Conservation (phyloP, 805 yeast species). For the Metschnikowia chrysomelidarum region DNA sequence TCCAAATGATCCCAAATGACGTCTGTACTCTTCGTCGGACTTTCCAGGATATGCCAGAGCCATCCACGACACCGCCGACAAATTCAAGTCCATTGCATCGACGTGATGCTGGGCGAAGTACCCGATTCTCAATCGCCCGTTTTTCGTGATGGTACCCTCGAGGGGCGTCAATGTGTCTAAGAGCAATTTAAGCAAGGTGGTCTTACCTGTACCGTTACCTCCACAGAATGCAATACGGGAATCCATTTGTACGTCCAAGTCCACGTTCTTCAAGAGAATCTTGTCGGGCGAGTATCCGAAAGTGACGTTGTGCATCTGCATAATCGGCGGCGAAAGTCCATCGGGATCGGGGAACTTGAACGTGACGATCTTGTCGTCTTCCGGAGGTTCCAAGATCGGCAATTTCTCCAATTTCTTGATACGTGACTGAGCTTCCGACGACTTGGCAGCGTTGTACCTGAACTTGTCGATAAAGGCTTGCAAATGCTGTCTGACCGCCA, state of each 20-base stretch:
- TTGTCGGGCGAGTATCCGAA: constrained; percentile 77
- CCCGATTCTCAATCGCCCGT: constrained; percentile 87
- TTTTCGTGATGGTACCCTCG: constrained; percentile 74
- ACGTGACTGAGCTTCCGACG: constrained; percentile 97
- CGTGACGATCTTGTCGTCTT: constrained; percentile 78
- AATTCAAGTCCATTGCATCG: constrained; percentile 87
- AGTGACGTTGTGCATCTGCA: constrained; percentile 81
- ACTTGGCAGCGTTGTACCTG: constrained; percentile 96
- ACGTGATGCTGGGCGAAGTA: constrained; percentile 99
- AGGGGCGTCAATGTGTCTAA: constrained; percentile 76
- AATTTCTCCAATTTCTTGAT: constrained; percentile 94
- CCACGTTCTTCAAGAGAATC: constrained; percentile 71
- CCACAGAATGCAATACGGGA: constrained; percentile 96
- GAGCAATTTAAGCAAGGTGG: constrained; percentile 83
- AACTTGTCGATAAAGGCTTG: constrained; percentile 95
- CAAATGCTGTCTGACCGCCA: constrained; percentile 91
- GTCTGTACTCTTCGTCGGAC: constrained; percentile 93
- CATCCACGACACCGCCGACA: constrained; percentile 94
- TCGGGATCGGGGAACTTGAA: constrained; percentile 97
- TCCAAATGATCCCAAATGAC: constrained; percentile 96
- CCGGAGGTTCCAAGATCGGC: constrained; percentile 91
- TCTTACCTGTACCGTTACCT: constrained; percentile 99
- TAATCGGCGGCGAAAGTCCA: constrained; percentile 85
- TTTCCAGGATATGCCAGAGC: constrained; percentile 86
- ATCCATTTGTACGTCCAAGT: constrained; percentile 86